phyloP scores from a whole-genome alignment of 768 basidiomycete genomes.

The Tylopilus balloui region DNA sequence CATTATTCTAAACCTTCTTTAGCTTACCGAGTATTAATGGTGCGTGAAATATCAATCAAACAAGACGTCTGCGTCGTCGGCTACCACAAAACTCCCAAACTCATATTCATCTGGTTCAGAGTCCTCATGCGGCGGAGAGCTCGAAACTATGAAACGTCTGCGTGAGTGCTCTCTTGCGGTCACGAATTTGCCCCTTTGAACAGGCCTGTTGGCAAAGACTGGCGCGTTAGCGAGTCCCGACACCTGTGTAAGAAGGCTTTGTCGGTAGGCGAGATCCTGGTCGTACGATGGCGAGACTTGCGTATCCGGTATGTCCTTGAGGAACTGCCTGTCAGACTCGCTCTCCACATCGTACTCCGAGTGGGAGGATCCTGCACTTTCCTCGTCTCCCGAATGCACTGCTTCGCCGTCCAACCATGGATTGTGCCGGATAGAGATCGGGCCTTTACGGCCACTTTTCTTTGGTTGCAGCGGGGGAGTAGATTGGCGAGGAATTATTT shows the following conservation, averaged over 20 bases:
- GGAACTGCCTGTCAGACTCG: constrained; percentile 65
- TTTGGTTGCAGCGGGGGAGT: constrained; percentile 23
- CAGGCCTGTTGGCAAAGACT: constrained; percentile 49
- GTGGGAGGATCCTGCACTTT: constrained; percentile 58
- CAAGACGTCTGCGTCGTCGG: constrained; percentile 67
- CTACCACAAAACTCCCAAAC: constrained; percentile 76
- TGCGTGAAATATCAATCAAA: constrained; percentile 28
- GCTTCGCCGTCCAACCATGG: constrained; percentile 67
- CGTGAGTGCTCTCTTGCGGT: constrained; percentile 31
- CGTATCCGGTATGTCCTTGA: constrained; percentile 59
- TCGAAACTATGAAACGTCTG: constrained; percentile 40
- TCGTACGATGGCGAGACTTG: constrained; percentile 71
- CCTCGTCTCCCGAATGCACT: constrained; percentile 76
- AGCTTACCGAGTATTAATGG: constrained; percentile 1
- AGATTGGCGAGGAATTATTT: constrained; percentile 16
- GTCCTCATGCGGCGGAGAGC: constrained; percentile 55
- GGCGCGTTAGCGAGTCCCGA: constrained; percentile 41
- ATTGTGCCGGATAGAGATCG: constrained; percentile 36
- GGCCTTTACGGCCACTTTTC: constrained; percentile 19
- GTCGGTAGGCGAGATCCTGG: constrained; percentile 64
- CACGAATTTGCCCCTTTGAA: constrained; percentile 40
- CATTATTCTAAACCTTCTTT: not conserved
- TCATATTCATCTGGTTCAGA: constrained; percentile 61
- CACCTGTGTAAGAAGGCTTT: constrained; percentile 69
- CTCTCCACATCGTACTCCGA: constrained; percentile 50